These are phyloP conservation scores for Ceriops zippeliana DNA, from an alignment of 345 rosid genomes.

Conservation along the genomic window DNA sequence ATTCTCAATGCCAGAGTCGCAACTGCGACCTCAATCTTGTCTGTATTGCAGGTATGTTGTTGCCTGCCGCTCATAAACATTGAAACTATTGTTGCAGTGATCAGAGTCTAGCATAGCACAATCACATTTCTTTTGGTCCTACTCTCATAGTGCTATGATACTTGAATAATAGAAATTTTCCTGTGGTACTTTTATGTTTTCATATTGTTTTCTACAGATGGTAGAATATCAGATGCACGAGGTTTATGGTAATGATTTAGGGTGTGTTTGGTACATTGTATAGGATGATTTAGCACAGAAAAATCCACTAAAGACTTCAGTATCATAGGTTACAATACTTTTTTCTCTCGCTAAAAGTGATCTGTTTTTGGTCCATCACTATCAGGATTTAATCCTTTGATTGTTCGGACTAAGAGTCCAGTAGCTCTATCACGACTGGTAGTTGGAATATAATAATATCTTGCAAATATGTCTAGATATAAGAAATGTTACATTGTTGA, in stretches of 20 bases:
- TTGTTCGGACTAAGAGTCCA: no score
- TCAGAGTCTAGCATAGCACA: slow-evolving; percentile 1
- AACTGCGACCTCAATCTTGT: slow-evolving; percentile 1
- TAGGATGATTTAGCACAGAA: no score
- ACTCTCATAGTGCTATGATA: not conserved
- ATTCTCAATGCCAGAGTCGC: not conserved
- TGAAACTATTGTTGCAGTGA: not conserved
- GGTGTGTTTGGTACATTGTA: not conserved
- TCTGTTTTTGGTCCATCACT: no score
- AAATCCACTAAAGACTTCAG: no score
- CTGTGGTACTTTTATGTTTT: not conserved
- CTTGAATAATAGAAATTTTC: not conserved
- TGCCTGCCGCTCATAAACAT: not conserved
- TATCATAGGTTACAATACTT: no score
- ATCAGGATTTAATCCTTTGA: no score
- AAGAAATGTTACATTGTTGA: no score
- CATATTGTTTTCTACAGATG: not conserved
- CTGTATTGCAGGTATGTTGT: slow-evolving; percentile 7
- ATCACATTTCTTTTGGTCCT: not conserved
- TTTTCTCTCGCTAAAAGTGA: no score
- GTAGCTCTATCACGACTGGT: no score
- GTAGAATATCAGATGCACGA: not conserved
- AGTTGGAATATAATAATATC: no score
- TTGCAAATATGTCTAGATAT: no score
- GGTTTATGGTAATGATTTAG: not conserved